These are phyloP conservation scores for Butyriboletus loyo DNA, from an alignment of 768 basidiomycete species.

Conservation along the genomic window DNA sequence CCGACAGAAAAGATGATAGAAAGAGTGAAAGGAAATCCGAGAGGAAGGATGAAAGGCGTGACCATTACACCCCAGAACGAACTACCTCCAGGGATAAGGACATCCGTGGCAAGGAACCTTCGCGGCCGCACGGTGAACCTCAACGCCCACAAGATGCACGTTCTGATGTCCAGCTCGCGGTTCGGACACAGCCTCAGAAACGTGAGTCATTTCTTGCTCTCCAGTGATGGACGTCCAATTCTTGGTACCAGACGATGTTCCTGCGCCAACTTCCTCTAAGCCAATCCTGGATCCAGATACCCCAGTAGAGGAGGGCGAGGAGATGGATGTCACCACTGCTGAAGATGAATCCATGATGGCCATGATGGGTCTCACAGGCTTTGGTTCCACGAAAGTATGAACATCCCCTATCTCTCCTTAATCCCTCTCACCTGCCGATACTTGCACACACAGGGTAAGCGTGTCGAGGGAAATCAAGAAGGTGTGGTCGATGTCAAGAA, in stretches of 20 bases:
- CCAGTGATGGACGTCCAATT: not conserved
- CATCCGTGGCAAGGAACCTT: slow-evolving; percentile 20
- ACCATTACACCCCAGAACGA: slow-evolving; percentile 38
- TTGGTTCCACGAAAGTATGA: slow-evolving; percentile 84
- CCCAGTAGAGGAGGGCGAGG: slow-evolving; percentile 48
- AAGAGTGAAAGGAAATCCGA: slow-evolving; percentile 30
- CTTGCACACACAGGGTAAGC: slow-evolving; percentile 57
- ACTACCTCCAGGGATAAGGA: slow-evolving; percentile 31
- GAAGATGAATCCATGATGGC: slow-evolving; percentile 84
- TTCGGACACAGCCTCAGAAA: slow-evolving; percentile 10
- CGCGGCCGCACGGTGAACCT: slow-evolving; percentile 21
- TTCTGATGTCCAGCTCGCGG: slow-evolving; percentile 11
- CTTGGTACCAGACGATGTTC: slow-evolving; percentile 2
- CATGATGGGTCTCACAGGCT: slow-evolving; percentile 85
- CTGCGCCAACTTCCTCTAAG: slow-evolving; percentile 15
- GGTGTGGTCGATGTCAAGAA: slow-evolving; percentile 69
- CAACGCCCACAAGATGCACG: slow-evolving; percentile 18
- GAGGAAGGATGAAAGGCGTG: slow-evolving; percentile 39
- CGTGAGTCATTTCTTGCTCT: slow-evolving; percentile 9
- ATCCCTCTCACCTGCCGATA: not conserved
- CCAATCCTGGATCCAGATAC: slow-evolving; percentile 43
- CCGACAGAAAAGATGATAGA: slow-evolving; percentile 33
- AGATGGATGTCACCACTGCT: slow-evolving; percentile 52
- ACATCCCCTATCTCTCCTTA: not conserved
- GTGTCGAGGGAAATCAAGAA: slow-evolving; percentile 80